phyloP scores from a whole-genome alignment of 768 basidiomycete genomes.

The Piloderma croceum region DNA sequence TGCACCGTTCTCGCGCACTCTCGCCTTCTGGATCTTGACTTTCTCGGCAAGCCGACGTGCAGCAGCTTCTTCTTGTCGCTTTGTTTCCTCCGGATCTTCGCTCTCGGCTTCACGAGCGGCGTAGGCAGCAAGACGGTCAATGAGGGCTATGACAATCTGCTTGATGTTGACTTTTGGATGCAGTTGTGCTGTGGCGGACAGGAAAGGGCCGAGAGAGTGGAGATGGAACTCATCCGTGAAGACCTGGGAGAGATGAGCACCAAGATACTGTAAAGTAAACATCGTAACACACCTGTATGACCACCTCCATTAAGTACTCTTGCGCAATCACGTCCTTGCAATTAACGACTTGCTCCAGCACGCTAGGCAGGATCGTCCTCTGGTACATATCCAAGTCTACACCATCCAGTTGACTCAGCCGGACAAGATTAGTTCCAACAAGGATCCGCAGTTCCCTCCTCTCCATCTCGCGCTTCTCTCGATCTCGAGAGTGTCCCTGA shows the following conservation, averaged over 20 bases:
- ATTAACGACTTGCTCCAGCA: slow-evolving; percentile 95
- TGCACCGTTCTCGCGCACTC: slow-evolving; percentile 50
- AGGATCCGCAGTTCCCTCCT: slow-evolving; percentile 91
- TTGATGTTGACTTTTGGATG: slow-evolving; percentile 99
- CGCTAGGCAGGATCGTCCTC: slow-evolving; percentile 78
- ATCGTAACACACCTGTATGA: slow-evolving; percentile 73
- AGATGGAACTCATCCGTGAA: slow-evolving; percentile 99
- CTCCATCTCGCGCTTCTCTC: slow-evolving; percentile 96
- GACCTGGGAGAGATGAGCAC: slow-evolving; percentile 47
- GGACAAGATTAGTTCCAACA: slow-evolving; percentile 96
- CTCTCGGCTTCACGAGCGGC: slow-evolving; percentile 96
- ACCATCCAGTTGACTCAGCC: slow-evolving; percentile 91
- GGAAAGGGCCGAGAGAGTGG: slow-evolving; percentile 91
- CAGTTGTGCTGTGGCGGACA: slow-evolving; percentile 90
- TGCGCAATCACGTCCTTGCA: slow-evolving; percentile 99
- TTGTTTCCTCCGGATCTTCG: slow-evolving; percentile 93
- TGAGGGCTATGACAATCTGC: slow-evolving; percentile 93
- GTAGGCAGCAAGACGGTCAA: slow-evolving; percentile 92
- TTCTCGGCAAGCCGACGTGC: slow-evolving; percentile 82
- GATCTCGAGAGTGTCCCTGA: slow-evolving; percentile 93
- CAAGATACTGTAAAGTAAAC: background rate
- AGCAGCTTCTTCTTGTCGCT: slow-evolving; percentile 88
- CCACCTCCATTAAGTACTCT: slow-evolving; percentile 99
- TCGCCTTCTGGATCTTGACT: slow-evolving; percentile 69
- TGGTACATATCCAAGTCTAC: slow-evolving; percentile 94